Percentiles rank a stretch among this genome's conserved stretches.
phyloP scores from a whole-genome alignment of 2,329 filamentous ascomycete species.

The Verticillium longisporum region DNA sequence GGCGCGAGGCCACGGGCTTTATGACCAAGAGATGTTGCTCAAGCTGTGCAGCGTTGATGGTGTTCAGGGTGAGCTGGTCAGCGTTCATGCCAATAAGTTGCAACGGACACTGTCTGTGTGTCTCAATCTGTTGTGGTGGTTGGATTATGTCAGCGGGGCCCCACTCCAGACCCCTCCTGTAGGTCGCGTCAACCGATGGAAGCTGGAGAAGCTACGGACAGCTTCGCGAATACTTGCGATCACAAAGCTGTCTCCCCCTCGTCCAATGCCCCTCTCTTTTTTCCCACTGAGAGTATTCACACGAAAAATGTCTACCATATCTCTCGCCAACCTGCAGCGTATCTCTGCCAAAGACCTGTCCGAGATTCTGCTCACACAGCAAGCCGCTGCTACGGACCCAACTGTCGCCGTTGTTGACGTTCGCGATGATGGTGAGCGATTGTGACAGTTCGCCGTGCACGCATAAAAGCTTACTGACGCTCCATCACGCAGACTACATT shows the following conservation, averaged over 20 bases:
- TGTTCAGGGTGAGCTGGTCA: too few species aligned
- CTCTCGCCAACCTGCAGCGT: conserved; percentile 56
- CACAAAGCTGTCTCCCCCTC: not conserved
- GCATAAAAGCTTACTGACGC: not conserved
- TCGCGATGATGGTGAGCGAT: conserved; percentile 63
- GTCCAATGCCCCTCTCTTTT: not conserved
- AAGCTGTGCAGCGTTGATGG: too few species aligned
- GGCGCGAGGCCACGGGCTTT: too few species aligned
- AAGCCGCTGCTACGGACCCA: conserved; percentile 27
- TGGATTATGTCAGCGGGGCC: too few species aligned
- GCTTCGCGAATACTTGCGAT: too few species aligned
- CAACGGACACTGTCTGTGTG: too few species aligned
- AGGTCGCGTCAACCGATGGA: too few species aligned
- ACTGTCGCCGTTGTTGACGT: conserved; percentile 78
- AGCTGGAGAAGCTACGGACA: too few species aligned
- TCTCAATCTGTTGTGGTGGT: too few species aligned
- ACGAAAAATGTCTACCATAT: conserved; percentile 45
- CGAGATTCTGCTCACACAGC: conserved; percentile 50
- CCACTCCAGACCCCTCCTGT: too few species aligned
- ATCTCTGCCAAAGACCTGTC: conserved; percentile 66
- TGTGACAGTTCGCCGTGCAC: not conserved
- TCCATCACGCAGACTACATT: conserved; percentile 61
- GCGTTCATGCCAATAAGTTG: too few species aligned
- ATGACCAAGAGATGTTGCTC: too few species aligned
- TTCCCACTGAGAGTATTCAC: not conserved